Conservation (phyloP, 2,329 filamentous ascomycete species). For the Rhynchosporium agropyri region DNA sequence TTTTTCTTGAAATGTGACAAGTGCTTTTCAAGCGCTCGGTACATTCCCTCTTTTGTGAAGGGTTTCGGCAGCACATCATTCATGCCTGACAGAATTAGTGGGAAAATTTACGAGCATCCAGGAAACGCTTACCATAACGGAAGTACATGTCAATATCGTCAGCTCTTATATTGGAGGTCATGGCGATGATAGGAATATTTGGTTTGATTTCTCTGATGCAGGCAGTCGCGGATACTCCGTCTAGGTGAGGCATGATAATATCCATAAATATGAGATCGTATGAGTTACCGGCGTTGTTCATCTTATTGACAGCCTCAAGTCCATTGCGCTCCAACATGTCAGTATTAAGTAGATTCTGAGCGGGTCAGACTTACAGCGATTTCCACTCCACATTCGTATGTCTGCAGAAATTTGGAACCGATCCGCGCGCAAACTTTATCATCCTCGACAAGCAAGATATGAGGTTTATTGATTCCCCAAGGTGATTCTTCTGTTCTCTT, state of each 20-base stretch:
- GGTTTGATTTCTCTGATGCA: slow-evolving; percentile 87
- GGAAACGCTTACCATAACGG: slow-evolving; percentile 75
- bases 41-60: slow-evolving; percentile 86
- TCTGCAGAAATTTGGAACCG: slow-evolving; percentile 66
- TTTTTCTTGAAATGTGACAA: slow-evolving; percentile 80
- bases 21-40: slow-evolving; percentile 86
- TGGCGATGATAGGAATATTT: slow-evolving; percentile 87
- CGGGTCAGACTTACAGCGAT: slow-evolving; percentile 58
- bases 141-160: slow-evolving; percentile 98
- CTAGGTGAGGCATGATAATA: slow-evolving; percentile 96
- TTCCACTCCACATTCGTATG: slow-evolving; percentile 68
- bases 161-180: slow-evolving; percentile 97
- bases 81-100: slow-evolving; percentile 69
- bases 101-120: slow-evolving; percentile 1
- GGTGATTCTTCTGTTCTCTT: slow-evolving; percentile 48
- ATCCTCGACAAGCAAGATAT: slow-evolving; percentile 89
- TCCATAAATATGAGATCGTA: slow-evolving; percentile 82
- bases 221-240: slow-evolving; percentile 92
- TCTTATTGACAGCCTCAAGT: slow-evolving; percentile 86
- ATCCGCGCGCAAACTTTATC: slow-evolving; percentile 69
- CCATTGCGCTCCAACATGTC: slow-evolving; percentile 68
- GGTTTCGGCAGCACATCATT: slow-evolving; percentile 96
- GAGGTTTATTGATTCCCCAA: slow-evolving; percentile 67
- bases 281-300: slow-evolving; percentile 54
- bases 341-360: slow-evolving; percentile 27